phyloP scores from a whole-genome alignment of 169 alveolate species.

The Ichthyophthirius multifiliis region DNA sequence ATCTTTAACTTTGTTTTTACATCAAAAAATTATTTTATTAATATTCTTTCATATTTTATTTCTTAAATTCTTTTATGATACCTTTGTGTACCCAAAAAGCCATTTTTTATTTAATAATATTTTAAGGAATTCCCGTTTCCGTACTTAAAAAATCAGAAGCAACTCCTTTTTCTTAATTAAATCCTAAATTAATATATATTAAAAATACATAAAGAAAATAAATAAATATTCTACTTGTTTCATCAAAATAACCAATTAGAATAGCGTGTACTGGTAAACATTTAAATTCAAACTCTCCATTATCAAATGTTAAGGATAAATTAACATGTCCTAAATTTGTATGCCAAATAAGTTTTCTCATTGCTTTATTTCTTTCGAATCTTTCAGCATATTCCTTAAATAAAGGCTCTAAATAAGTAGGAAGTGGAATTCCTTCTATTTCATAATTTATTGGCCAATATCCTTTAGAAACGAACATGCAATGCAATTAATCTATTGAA shows the following conservation, averaged over 20 bases:
- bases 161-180: neutral
- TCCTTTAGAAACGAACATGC: conserved; percentile 12
- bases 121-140: conserved; percentile 1
- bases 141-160: neutral
- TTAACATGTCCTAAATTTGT: conserved; percentile 40
- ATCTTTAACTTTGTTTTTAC: neutral
- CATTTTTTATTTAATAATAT: conserved; percentile 25
- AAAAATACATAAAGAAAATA: neutral
- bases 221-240: neutral
- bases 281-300: conserved; percentile 44
- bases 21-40: neutral
- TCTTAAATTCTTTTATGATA: conserved; percentile 21
- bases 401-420: conserved; percentile 15
- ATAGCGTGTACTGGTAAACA: conserved; percentile 39
- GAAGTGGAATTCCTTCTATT: conserved; percentile 21
- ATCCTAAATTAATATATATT: neutral
- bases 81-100: conserved; percentile 40
- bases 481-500: conserved; percentile 1
- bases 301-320: conserved; percentile 28
- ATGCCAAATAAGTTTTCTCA: conserved; percentile 34
- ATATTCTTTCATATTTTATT: neutral
- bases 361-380: conserved; percentile 19
- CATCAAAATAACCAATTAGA: conserved; percentile 35
- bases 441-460: conserved; percentile 47
- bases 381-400: conserved; percentile 22